These are phyloP conservation scores for Liquidambar formosana DNA, from an alignment of 164 flowering plant species.

Conservation along the genomic window DNA sequence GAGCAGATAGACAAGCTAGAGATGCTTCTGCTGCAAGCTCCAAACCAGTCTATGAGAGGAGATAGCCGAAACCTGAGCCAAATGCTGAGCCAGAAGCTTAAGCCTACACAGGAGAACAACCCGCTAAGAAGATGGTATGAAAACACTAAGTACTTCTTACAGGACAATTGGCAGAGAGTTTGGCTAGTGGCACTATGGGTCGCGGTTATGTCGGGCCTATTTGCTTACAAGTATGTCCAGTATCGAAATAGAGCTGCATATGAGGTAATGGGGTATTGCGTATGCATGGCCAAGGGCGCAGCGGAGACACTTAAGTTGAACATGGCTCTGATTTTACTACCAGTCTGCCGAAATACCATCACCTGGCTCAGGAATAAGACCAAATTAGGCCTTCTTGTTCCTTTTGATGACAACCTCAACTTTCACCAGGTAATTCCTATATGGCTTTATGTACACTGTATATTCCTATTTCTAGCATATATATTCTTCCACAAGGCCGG, in stretches of 20 bases:
- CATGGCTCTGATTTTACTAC: slow-evolving; percentile 67
- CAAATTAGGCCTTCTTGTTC: slow-evolving; percentile 47
- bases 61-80: slow-evolving; percentile 29
- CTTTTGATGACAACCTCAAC: slow-evolving; percentile 61
- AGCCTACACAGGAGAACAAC: slow-evolving; percentile 35
- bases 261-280: slow-evolving; percentile 57
- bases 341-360: slow-evolving; percentile 71
- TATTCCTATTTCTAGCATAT: too few species aligned
- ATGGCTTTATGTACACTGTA: too few species aligned
- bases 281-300: slow-evolving; percentile 59
- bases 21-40: slow-evolving; percentile 22
- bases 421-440: slow-evolving; percentile 52
- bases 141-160: slow-evolving; percentile 35
- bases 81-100: slow-evolving; percentile 31
- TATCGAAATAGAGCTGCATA: slow-evolving; percentile 24
- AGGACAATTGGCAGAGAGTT: slow-evolving; percentile 52
- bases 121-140: slow-evolving; percentile 32
- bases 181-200: slow-evolving; percentile 59
- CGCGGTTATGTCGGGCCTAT: slow-evolving; percentile 35
- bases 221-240: slow-evolving; percentile 47
- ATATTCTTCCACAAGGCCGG: too few species aligned
- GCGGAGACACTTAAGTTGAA: slow-evolving; percentile 68
- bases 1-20: slow-evolving; percentile 29
- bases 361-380: slow-evolving; percentile 71
- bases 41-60: slow-evolving; percentile 13